Base-by-base conservation (phyloP, 192 early-diverging fungal genomes). In the Coemansia sp. region DNA sequence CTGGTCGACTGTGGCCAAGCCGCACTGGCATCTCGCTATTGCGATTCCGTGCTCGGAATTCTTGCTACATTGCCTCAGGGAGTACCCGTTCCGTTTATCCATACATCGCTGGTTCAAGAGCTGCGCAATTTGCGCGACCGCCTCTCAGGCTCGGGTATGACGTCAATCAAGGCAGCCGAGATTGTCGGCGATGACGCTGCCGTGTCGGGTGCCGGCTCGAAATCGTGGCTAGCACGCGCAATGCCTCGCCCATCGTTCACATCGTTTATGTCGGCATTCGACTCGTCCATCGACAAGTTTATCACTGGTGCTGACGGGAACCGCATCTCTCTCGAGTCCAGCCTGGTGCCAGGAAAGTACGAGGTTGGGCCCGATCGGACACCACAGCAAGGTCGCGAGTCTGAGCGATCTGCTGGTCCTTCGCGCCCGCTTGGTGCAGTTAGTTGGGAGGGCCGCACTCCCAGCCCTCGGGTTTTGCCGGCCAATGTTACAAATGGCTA, bases 1-100 rank as follows among this genome's bases (percentile, higher is more conserved):
- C 84, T 99, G 8, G 86, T 87, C 9, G 96, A 97, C 57, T 82
- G 88, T 57, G 94, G 97, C 5, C 86, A 89, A 68, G 70, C 87
- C 4, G 86, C 87, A 39, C 85, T 90, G 59, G 93, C 97, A 4
- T 75, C 81, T 5, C 78, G 84, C 25, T 98, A 99, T 72, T 89
- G 90, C 60, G 91, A 94, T 14, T 82, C 90, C 0, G 87, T 98
- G 61, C 86, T 91, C 34, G 78, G 80, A 5, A 84, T 92, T 25
- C 78, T 95, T 21, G 92, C 91, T 29, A 77, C 88, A 9, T 84
- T 93, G 60, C 78, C 90, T 1, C 89, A 88, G 46, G 90, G 90
- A 6, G 61, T 67, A 15, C 72, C 75, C 4, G 90, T 87, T n/a
- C 93, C 93, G 19, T 97, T 92, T 74, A 88, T 95, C 60, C 90